Percentiles rank a stretch among this genome's conserved stretches.
These are phyloP conservation scores for Geotrichum candidum DNA, from an alignment of 1,139 yeast species.

Conservation along the genomic window DNA sequence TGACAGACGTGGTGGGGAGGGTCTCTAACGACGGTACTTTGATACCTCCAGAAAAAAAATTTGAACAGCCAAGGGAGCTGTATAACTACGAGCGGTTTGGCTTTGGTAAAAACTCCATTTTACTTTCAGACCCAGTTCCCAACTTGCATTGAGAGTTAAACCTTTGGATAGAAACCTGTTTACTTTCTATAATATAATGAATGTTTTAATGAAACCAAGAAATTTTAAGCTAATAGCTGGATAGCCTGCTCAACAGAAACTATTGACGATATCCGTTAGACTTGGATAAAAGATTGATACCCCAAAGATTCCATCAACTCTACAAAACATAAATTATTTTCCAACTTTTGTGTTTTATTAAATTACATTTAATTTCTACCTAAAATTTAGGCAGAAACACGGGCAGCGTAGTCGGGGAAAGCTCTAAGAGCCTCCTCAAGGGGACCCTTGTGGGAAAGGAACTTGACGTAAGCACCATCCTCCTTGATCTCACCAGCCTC, in stretches of 20 bases:
- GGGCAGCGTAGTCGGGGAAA: conserved; percentile 79
- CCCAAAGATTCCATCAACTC: not conserved
- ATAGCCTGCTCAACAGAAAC: too few relatives aligned
- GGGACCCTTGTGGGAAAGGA: conserved; percentile 94
- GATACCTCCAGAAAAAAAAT: not conserved
- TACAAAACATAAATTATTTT: not conserved
- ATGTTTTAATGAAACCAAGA: not conserved
- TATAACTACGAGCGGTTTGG: not conserved
- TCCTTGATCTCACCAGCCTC: conserved; percentile 97
- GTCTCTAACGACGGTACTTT: not conserved
- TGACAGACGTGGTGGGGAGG: not conserved
- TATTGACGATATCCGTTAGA: not conserved
- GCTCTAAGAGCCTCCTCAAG: conserved; percentile 85
- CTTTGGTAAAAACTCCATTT: not conserved
- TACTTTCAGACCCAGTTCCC: not conserved
- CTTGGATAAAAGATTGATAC: too few relatives aligned
- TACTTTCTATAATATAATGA: not conserved
- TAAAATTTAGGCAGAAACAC: conserved; percentile 18
- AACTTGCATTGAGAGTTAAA: not conserved
- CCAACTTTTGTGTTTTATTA: not conserved
- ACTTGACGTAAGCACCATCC: conserved; percentile 99
- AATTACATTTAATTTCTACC: not conserved
- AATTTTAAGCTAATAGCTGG: too few relatives aligned
- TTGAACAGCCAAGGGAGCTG: not conserved
- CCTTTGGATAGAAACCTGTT: not conserved